Base-by-base conservation (phyloP, 257 asterid species). In the Plectranthus barbatus region DNA sequence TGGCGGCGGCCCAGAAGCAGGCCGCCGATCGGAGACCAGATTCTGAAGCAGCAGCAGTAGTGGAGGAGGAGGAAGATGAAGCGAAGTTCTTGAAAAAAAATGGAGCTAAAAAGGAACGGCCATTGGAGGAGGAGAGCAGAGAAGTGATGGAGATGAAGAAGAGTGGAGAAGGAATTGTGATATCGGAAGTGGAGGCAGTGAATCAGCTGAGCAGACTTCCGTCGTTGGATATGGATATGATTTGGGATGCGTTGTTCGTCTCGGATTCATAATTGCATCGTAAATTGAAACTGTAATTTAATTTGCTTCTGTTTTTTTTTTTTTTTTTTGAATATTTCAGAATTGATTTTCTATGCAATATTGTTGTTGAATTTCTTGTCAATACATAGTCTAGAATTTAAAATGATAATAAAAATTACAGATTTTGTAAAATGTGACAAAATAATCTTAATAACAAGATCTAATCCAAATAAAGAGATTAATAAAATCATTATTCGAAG, bases 221-320 rank as follows among this genome's bases (percentile, higher is more conserved):
- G 40, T 90, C 97, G 42, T 26, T 86, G 76, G 95, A 90, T 37
- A 86, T 90, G 95, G 97, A 90, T 26, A 71, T 81, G 63, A 90
- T 90, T 42, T 90, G 97, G 97, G 97, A 84, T 84, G 91, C 89
- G 44, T 74, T 86, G 52, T 66, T 81, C 14, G 83, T 80, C 26
- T 67, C 94, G 68, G 91, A 83, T 81, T 78, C 79, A 69, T 84
- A 66, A 82, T n/a, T n/a, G 23, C 60, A 60, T 18, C 1, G 36
- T 26, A 26, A 13, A 14, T 26, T 7, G 29, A 53, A 31, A 31
- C 5, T 29, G 4, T 15, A 3, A 1, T 53, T 23, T 23, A 11
- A 4, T 50, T 41, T 34, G 3, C 12, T 56, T 15, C 47, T 19
- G 9, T 65, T 11, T 59, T 18, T 6, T 21, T 9, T 24, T 47